Conservation (phyloP, 2,329 filamentous ascomycete genomes). For the Hawksworthiomyces lignivorus region DNA sequence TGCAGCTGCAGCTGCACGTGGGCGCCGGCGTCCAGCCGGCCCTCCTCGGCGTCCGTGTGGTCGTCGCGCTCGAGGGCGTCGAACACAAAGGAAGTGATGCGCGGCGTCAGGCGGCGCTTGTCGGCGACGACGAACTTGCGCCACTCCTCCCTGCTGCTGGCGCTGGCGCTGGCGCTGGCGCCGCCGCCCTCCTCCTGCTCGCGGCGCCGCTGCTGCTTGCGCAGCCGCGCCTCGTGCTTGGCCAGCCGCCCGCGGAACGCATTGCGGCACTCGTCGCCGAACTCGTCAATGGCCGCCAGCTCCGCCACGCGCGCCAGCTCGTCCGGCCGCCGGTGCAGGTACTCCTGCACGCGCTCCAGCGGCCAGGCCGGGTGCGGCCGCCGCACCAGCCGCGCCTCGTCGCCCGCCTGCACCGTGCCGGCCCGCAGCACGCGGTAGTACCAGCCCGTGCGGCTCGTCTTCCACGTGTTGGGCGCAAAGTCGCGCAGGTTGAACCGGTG, state of each 20-base stretch:
- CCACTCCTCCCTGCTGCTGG: conserved; percentile 28
- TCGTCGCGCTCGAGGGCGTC: conserved; percentile 29
- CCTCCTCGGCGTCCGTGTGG: not conserved
- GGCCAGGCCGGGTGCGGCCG: conserved; percentile 53
- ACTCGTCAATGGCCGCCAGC: conserved; percentile 41
- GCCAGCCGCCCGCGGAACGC: conserved; percentile 45
- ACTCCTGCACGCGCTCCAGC: conserved; percentile 55
- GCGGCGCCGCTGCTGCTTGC: conserved; percentile 17
- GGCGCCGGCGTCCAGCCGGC: conserved; percentile 33
- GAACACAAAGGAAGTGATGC: conserved; percentile 44
- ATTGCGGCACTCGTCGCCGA: conserved; percentile 40
- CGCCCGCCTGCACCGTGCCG: conserved; percentile 47
- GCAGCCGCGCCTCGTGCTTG: conserved; percentile 27
- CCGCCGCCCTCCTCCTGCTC: too few relatives aligned
- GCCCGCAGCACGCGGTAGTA: conserved; percentile 54
- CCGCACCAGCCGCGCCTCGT: conserved; percentile 48
- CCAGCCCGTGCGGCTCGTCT: conserved; percentile 54
- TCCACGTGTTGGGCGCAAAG: conserved; percentile 51
- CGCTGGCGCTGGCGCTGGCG: conserved; percentile 5
- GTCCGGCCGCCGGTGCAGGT: conserved; percentile 46
- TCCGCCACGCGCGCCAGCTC: conserved; percentile 45
- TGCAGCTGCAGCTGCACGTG: conserved; percentile 49
- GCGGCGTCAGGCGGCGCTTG: conserved; percentile 42
- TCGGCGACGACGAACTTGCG: conserved; percentile 38
- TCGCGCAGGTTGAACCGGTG: conserved; percentile 57